Base-by-base conservation (phyloP, 208 protist species). In the Hexamita inflata region DNA sequence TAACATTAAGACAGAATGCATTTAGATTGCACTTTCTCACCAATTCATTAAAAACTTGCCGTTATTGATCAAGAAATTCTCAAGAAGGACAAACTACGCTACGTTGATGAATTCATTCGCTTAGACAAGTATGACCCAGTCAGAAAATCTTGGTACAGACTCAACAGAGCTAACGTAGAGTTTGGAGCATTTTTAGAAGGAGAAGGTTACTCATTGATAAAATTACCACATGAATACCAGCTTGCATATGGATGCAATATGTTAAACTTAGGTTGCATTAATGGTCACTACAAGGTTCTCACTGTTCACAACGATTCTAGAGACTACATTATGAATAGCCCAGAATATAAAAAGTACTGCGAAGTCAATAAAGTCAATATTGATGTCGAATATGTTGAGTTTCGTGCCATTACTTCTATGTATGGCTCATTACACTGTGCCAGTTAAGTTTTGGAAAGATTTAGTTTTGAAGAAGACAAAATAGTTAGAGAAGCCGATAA, bases 1-100 rank as follows among this genome's bases (percentile, higher is more conserved):
- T 74, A 76, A n/a, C 58, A 80, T 32, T 80, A 86, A 45, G 76
- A 85, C 58, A 30, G 82, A 38, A 86, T 87, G 82, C 84, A 87
- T 58, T 66, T 87, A 26, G 84, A 87, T 60, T 84, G 79, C n/a
- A 58, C 86, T 15, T 85, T 81, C 40, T 83, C 76, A 41, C 77
- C 83, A 28, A 59, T 79, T 34, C 39, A 49, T 38, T 73, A 86
- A 13, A 57, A 70, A 45, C 64, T 68, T n/a, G 49, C 41, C 19
- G 49, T 87, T 0, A 58, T 87, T 9, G 29, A 73, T 41, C 82
- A 87, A 7, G 59, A 62, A 0, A 64, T 87, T 29, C 83, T 85
- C n/a, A 77, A 76, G 2, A 4, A 29, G 13, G n/a, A 77, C 35
- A 62, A 59, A 0, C 57, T 58, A 45, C 28, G 84, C 28, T 40